Base-by-base conservation (phyloP, 495 filamentous ascomycete genomes). In the Immersiella caudata region DNA sequence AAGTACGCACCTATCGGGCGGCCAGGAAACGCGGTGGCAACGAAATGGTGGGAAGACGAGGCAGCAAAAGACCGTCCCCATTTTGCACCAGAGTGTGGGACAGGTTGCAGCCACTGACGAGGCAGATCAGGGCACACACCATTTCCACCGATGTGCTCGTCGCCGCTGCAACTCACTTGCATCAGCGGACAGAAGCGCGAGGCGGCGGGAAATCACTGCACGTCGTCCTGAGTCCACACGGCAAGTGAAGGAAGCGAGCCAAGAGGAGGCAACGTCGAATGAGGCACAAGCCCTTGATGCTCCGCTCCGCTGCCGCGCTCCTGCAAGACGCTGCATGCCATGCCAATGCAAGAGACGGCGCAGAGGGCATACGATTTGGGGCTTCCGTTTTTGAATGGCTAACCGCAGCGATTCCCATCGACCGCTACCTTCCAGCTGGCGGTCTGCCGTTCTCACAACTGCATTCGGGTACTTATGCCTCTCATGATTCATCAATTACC, bases 141-240 rank as follows among this genome's bases (percentile, higher is more conserved):
- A 9, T 33, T 27, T 36, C n/a, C 33, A 6, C 26, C 18, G 12
- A 36, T 40, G 12, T 40, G 58, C 60, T 25, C 56, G 60, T 11
- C 26, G 35, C 60, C 25, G 60, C 60, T 65, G 63, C 27, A 58
- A 64, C 62, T 35, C 51, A 57, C 27, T 18, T 56, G 33, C 29
- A 33, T 33, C 52, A 56, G 51, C 63, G 52, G 11, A 33, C 46
- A 52, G 61, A 63, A 63, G 61, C 61, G 61, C 61, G 61, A 63
- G 33, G 61, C 61, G 26, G 60, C 60, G 61, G 61, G 46, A 63
- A 29, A 33, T 46, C 51, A 57, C 63, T 65, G 63, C 63, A 57
- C 20, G 63, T 36, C 35, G 33, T 40, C 16, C 46, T 54, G 40
- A 51, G 61, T 21, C 26, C 33, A 59, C 11, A 46, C 11, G 36